Evolutionary conservation across 2,329 filamentous ascomycete species (phyloP).

Genomic region (Sporothrix pseudoabietina): DNA sequence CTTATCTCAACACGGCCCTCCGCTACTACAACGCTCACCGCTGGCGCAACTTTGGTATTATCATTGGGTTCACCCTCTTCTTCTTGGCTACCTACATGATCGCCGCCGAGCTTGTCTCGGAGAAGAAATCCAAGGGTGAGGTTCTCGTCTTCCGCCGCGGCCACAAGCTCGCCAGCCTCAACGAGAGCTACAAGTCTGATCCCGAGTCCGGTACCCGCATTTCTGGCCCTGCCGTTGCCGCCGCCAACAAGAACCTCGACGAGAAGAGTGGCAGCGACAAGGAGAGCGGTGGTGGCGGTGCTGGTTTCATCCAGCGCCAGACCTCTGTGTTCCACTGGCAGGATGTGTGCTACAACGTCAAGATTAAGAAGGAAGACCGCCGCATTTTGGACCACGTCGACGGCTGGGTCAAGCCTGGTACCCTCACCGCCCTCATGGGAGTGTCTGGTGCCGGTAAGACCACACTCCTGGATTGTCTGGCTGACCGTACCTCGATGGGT

Average conservation of each 20-base stretch:
- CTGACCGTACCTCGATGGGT: slow-evolving; percentile 84
- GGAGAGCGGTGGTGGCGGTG: slow-evolving; percentile 47
- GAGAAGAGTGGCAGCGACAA: slow-evolving; percentile 22
- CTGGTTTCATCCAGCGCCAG: slow-evolving; percentile 55
- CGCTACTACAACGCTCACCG: slow-evolving; percentile 59
- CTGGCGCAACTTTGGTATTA: slow-evolving; percentile 73
- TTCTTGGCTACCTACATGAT: slow-evolving; percentile 64
- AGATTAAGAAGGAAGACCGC: slow-evolving; percentile 76
- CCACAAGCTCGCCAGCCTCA: slow-evolving; percentile 60
- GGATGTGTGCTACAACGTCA: slow-evolving; percentile 74
- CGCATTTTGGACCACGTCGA: slow-evolving; percentile 86
- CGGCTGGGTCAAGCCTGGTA: slow-evolving; percentile 92
- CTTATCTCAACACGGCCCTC: slow-evolving; percentile 58
- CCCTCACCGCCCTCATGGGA: slow-evolving; percentile 86
- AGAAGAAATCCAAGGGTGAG: slow-evolving; percentile 73
- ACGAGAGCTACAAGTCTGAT: slow-evolving; percentile 66
- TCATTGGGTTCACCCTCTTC: slow-evolving; percentile 65
- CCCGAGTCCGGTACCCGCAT: slow-evolving; percentile 54
- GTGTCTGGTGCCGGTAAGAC: slow-evolving; percentile 91
- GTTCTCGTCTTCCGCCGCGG: slow-evolving; percentile 74
- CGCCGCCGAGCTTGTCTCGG: slow-evolving; percentile 66
- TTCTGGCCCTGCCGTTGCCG: slow-evolving; percentile 46
- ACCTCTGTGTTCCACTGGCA: slow-evolving; percentile 88
- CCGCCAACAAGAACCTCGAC: slow-evolving; percentile 12
- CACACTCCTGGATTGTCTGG: slow-evolving; percentile 82